Evolutionary conservation across 1,284 basidiomycete species (phyloP), one percentile per base, ranked within the genome.

Genomic region (Anthracocystis panici-leucophaei): DNA sequence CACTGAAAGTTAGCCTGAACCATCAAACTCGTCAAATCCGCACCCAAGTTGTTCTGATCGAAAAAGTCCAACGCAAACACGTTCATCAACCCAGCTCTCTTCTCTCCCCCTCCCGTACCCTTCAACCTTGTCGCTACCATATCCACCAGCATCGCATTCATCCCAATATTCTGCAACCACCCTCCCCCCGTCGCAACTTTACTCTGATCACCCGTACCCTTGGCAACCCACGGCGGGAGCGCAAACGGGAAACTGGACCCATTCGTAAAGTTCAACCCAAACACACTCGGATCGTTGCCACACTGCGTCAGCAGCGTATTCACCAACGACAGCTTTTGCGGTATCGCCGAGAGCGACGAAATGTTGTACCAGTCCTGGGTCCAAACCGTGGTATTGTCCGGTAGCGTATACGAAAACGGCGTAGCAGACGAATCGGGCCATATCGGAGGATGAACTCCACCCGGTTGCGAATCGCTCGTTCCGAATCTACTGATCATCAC

Each of bases 361-460:
- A 80, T 77, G 44, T 77, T 62, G 65, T 79, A 79, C 71, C 79
- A 79, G 46, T 80, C 79, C 38, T 82, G 80, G 6, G 77, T 77
- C 23, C 23, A n/a, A 0, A 77, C 73, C 1, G 6, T 56, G 1
- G 53, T 42, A 1, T 38, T n/a, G 14, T 67, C 54, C 0, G 77
- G 75, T 0, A 81, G 35, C 1, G 38, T 45, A 58, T 77, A 80
- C 5, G 7, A 9, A 55, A 78, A 78, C 18, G 57, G 45, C 2
- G 46, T 51, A 0, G 56, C 25, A 0, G 54, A 59, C 14, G 56
- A 65, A 55, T 82, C 68, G 1, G 80, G 78, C 80, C 80, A 82
- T 29, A 77, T 81, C 10, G 70, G 63, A 1, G 80, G 71, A 45
- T 80, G 80, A 11, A 82, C 75, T 3, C 80, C 79, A 1, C 75